These are phyloP conservation scores for Penicillium janthinellum DNA, from an alignment of 2,329 filamentous ascomycete genomes.

Conservation along the genomic window DNA sequence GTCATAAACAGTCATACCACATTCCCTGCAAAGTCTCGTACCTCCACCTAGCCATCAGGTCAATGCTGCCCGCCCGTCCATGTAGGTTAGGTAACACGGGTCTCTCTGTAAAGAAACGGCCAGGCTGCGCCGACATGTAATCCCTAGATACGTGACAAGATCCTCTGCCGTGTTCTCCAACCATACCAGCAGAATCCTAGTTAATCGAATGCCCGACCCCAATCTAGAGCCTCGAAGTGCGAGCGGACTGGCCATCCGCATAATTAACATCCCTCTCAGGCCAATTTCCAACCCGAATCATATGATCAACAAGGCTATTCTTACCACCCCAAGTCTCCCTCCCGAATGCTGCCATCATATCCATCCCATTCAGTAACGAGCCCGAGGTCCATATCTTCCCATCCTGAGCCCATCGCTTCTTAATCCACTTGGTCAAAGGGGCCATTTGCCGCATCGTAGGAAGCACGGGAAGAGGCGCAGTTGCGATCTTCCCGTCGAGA, in stretches of 20 bases:
- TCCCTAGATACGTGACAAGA: too few species aligned
- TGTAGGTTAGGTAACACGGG: too few species aligned
- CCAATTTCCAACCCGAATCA: not conserved
- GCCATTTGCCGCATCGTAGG: not conserved
- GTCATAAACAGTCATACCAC: too few species aligned
- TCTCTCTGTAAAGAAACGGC: too few species aligned
- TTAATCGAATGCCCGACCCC: too few species aligned
- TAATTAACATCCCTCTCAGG: not conserved
- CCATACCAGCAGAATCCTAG: too few species aligned
- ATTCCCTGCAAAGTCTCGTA: too few species aligned
- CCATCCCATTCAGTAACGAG: not conserved
- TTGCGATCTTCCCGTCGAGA: not conserved
- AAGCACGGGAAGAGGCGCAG: not conserved
- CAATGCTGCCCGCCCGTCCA: too few species aligned
- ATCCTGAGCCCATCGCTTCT: not conserved
- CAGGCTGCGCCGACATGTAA: too few species aligned
- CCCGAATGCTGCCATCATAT: not conserved
- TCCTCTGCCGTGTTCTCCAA: too few species aligned
- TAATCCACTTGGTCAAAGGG: not conserved
- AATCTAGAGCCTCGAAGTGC: not conserved
- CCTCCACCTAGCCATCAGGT: too few species aligned
- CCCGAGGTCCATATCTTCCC: not conserved
- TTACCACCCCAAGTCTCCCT: not conserved
- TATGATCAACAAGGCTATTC: not conserved
- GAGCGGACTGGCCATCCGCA: not conserved